phyloP scores from a whole-genome alignment of 768 basidiomycete genomes.

The Pholiota microspora region DNA sequence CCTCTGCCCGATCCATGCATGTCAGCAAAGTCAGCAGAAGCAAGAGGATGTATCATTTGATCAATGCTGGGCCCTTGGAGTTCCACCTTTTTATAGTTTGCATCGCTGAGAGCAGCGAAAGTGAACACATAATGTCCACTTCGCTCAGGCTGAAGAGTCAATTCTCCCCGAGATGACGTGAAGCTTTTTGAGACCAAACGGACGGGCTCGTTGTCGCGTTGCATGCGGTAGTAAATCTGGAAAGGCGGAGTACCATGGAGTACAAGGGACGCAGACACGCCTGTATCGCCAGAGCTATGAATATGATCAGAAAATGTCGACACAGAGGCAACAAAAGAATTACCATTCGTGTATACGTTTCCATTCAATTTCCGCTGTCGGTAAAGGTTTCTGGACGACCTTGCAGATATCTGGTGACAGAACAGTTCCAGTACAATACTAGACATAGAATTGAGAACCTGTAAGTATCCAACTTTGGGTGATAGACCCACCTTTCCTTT shows the following conservation, averaged over 20 bases:
- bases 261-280: constrained; percentile 83
- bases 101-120: constrained; percentile 78
- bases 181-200: constrained; percentile 61
- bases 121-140: constrained; percentile 89
- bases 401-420: constrained; percentile 79
- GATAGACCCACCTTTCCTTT: constrained; percentile 55
- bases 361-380: constrained; percentile 85
- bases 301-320: background rate
- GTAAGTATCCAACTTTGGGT: background rate
- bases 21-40: constrained; percentile 70
- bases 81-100: constrained; percentile 75
- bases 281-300: constrained; percentile 82
- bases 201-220: constrained; percentile 65
- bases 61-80: constrained; percentile 78
- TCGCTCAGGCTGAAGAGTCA: constrained; percentile 82
- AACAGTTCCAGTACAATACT: constrained; percentile 81
- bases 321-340: constrained; percentile 9
- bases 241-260: constrained; percentile 91
- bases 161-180: constrained; percentile 69
- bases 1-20: constrained; percentile 37
- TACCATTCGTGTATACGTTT: constrained; percentile 91
- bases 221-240: constrained; percentile 73
- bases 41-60: constrained; percentile 88
- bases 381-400: constrained; percentile 72
- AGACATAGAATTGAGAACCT: constrained; percentile 1